Conservation (phyloP, 225 moss, liverwort and hornwort genomes). For the Antitrichia curtipendula region DNA sequence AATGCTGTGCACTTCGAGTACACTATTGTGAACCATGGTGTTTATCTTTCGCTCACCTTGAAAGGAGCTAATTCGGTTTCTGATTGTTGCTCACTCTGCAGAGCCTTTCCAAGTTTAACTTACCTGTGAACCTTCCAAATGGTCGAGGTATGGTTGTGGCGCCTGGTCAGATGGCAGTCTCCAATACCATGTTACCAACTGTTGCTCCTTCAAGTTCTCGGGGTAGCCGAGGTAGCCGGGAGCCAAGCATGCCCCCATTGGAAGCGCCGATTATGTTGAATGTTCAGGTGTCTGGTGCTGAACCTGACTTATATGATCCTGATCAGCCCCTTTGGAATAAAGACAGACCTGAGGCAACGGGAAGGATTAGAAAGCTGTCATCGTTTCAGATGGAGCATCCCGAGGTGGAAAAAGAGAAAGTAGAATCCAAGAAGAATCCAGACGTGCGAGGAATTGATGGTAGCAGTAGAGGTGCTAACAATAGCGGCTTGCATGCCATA, state of each 20-base stretch:
- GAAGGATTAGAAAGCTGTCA: constrained; percentile 59
- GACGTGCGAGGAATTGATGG: constrained; percentile 44
- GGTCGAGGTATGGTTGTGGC: constrained; percentile 71
- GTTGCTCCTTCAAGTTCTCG: constrained; percentile 42
- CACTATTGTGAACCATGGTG: not conserved
- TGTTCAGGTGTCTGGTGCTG: constrained; percentile 39
- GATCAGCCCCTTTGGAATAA: constrained; percentile 97
- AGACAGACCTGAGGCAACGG: constrained; percentile 75
- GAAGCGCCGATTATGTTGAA: constrained; percentile 43
- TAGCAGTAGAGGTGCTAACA: constrained; percentile 35
- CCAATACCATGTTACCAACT: constrained; percentile 45
- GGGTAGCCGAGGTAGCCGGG: constrained; percentile 61
- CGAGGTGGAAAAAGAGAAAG: constrained; percentile 54
- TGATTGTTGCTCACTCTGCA: constrained; percentile 27
- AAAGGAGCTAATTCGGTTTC: not conserved
- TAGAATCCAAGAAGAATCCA: constrained; percentile 28
- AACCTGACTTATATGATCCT: constrained; percentile 93
- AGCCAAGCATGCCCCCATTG: constrained; percentile 53
- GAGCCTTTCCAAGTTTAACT: constrained; percentile 95
- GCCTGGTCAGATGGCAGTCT: constrained; percentile 54
- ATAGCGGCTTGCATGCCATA: constrained; percentile 42
- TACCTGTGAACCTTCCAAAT: constrained; percentile 79
- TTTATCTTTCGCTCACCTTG: not conserved
- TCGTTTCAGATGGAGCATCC: constrained; percentile 49
- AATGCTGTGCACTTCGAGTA: not conserved